phyloP scores from a whole-genome alignment of 495 filamentous ascomycete genomes.

The Neurospora intermedia region DNA sequence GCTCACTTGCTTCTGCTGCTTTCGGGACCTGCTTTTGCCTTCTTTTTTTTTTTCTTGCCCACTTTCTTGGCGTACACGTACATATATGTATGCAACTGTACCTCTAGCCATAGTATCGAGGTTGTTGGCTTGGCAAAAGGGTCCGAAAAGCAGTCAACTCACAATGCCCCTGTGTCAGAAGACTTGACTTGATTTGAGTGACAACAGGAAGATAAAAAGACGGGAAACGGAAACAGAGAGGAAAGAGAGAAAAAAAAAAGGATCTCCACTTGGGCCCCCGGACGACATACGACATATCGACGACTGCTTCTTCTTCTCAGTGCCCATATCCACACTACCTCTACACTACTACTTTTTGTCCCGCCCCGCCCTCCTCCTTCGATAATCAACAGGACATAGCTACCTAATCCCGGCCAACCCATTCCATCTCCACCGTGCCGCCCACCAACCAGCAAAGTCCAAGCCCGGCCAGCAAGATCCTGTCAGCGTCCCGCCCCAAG shows the following conservation, averaged over 20 bases:
- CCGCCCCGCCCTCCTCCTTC: neutral
- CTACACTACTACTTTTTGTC: neutral
- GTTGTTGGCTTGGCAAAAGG: neutral
- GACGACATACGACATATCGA: neutral
- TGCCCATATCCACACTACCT: neutral
- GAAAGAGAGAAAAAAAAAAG: neutral
- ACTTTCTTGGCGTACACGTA: constrained; percentile 7
- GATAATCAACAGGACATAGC: neutral
- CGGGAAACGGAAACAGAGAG: neutral
- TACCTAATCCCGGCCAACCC: neutral
- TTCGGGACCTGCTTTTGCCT: constrained; percentile 18
- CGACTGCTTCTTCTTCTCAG: neutral
- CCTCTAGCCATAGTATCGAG: neutral
- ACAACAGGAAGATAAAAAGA: neutral
- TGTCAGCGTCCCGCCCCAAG: neutral
- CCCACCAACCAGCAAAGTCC: neutral
- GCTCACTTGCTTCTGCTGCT: neutral
- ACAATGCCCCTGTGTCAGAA: neutral
- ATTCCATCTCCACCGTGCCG: neutral
- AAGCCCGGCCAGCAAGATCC: neutral
- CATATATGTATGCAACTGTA: neutral
- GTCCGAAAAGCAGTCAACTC: neutral
- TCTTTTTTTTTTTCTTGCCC: constrained; percentile 1
- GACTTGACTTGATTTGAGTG: neutral
- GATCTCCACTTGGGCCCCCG: neutral